Evolutionary conservation across 768 basidiomycete genomes (phyloP), one percentile per base, ranked within the genome.

Genomic region (Boletellus ananas): DNA sequence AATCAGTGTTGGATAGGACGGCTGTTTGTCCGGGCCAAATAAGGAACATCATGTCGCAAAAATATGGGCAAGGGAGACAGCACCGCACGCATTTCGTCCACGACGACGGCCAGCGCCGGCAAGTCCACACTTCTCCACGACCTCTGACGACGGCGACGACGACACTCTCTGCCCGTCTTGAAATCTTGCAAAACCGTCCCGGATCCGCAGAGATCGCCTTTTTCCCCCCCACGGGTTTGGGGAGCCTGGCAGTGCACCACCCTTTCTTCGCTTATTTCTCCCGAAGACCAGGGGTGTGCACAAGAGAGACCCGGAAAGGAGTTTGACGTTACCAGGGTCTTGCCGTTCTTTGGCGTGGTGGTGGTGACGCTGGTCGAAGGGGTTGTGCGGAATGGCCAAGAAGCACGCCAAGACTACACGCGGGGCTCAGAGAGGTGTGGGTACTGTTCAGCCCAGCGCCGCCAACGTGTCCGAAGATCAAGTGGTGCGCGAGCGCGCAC

Each of bases 191-290:
- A 70, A 85, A 85, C 81, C 75, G 76, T 83, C 68, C 67, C 64
- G 77, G 73, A 89, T 82, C 76, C 71, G 69, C 44, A 55, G 76
- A 87, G 85, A 85, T 85, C 83, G 70, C 68, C 50, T 38, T 56
- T 53, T 56, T 61, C 52, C 50, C 27, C 18, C 37, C 43, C 4
- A 25, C 23, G 23, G 23, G 23, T 23, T 23, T 23, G 23, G 23
- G 23, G 39, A 18, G 18, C 40, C 35, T 16, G 39, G 21, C 18
- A 20, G 34, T 34, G 6, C 23, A 43, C 41, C 46, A 10, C 18
- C 45, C 42, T 43, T 48, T 58, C 29, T 20, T 36, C 41, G n/a
- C 18, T 40, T 17, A 17, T 34, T 36, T 20, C 7, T 13, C 38
- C 21, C 33, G 34, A n/a, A n/a, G 3, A 1, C 34, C 18, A 34